Base-by-base conservation (phyloP, 192 early-diverging fungal species). In the Physocladia obscura region DNA sequence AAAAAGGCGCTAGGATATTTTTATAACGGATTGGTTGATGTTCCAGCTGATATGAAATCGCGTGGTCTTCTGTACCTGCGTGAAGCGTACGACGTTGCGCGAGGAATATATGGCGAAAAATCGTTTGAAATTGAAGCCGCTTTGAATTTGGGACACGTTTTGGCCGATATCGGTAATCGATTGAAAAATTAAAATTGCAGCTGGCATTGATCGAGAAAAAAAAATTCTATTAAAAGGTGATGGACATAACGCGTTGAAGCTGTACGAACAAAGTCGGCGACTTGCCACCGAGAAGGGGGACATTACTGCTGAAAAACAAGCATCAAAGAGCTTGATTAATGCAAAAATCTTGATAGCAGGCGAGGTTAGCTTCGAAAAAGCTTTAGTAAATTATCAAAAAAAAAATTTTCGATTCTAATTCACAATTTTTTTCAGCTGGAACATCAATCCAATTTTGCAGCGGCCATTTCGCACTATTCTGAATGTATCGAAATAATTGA, bases 61-160 rank as follows among this genome's bases (percentile, higher is more conserved):
- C 35, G 70, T 29, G 77, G 75, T 26, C 38, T 70, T n/a, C 36
- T 6, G 6, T 78, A 83, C 54, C 74, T 76, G 50, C 47, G 63
- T 8, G 76, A 77, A 24, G 75, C 75, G 8, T 65, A 77, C n/a
- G 70, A 76, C 3, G 29, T 22, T 4, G 76, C 78, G 22, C 31
- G 60, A 36, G 40, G 40, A 8, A n/a, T n/a, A 13, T 8, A n/a
- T n/a, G 40, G 40, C 40, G 40, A n/a, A 44, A 55, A 63, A 21
- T 21, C 30, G 11, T 44, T 58, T 24, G 78, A 83, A 63, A 60
- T 83, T 40, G 78, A 83, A 51, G 76, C 78, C 15, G 62, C 74
- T 3, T 47, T 74, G 13, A 78, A 76, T 55, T 34, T 80, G 2
- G 81, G 75, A 4, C 8, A 31, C 31, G 78, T 60, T 4, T 48